Base-by-base conservation (phyloP, 371 early-diverging fungal genomes). In the Actinomucor elegans region DNA sequence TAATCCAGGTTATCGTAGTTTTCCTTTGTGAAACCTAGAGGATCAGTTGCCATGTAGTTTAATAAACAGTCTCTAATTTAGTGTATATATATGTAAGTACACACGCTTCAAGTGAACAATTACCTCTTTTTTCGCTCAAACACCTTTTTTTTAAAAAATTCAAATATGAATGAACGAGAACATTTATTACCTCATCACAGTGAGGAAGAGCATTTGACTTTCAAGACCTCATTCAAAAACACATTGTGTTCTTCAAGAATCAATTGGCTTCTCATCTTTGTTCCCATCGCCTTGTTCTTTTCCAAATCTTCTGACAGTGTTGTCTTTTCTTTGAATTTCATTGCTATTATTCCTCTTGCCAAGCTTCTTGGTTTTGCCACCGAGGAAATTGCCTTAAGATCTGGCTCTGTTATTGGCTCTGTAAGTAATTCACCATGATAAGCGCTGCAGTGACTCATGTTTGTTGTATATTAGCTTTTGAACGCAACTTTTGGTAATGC, bases 261-360 rank as follows among this genome's bases (percentile, higher is more conserved):
- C 44, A 92, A 92, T 58, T 41, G 86, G 32, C 64, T 92, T 3
- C 61, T 90, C 7, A 32, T 90, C 15, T 89, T 94, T 44, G 75
- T 91, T 0, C 94, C 95, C 4, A 67, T 94, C 4, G 96, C 93
- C n/a, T 70, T 92, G n/a, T 38, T 81, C 0, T 68, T 86, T 26
- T 75, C 75, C 21, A 28, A 36, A n/a, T 48, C 63, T 31, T 57
- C 57, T 48, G 55, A 56, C 17, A 66, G 49, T 48, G 8, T 75
- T 81, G 9, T 97, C 93, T 57, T 97, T 55, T 48, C 79, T 12
- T 75, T 94, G 50, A 97, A 97, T 80, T 94, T 95, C 44, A 77
- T 94, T 18, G 95, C 94, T n/a, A 92, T 97, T 47, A 75, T 97
- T 26, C 94, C 95, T 5, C 67, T 96, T 36, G 94, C 96, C 29